A percentile compares a stretch with the other conserved stretches of the same genome.
Conservation (phyloP, 805 yeast genomes). For the Pichia paraexigua region DNA sequence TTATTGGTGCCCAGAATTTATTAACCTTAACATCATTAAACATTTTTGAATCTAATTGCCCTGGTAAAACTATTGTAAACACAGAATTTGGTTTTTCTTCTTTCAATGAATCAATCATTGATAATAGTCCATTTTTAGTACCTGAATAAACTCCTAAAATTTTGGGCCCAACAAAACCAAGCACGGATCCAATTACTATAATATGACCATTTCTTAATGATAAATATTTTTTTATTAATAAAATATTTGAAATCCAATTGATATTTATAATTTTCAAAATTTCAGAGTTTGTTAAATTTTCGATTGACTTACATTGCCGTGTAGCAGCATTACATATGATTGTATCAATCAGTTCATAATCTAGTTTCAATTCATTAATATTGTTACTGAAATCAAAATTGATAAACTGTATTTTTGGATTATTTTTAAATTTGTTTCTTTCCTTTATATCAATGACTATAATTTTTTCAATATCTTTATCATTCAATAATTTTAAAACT, state of each 20-base stretch:
- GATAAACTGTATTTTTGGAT: conserved; percentile 19
- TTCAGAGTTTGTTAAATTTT: conserved; percentile 19
- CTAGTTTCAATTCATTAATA: conserved; percentile 20
- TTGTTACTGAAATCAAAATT: conserved; percentile 20
- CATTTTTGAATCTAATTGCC: conserved; percentile 44
- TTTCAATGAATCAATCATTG: conserved; percentile 37
- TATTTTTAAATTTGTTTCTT: conserved; percentile 12
- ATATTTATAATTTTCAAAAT: conserved; percentile 30
- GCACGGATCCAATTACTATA: conserved; percentile 38
- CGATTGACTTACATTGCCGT: conserved; percentile 29
- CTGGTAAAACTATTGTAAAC: conserved; percentile 38
- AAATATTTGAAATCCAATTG: conserved; percentile 38
- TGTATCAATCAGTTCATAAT: conserved; percentile 20
- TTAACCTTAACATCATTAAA: conserved; percentile 38
- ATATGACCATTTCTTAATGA: conserved; percentile 28
- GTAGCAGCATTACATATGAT: conserved; percentile 44
- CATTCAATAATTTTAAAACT: conserved; percentile 15
- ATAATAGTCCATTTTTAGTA: conserved; percentile 38
- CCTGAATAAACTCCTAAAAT: conserved; percentile 42
- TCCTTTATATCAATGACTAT: conserved; percentile 27
- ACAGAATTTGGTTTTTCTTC: conserved; percentile 31
- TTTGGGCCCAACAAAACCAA: conserved; percentile 43
- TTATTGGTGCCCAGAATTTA: conserved; percentile 41
- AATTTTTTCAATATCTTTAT: conserved; percentile 16
- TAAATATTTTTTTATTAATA: conserved; percentile 28